Evolutionary conservation across 2,329 filamentous ascomycete species (phyloP).

Genomic region (Rhinocladiella mackenziei): DNA sequence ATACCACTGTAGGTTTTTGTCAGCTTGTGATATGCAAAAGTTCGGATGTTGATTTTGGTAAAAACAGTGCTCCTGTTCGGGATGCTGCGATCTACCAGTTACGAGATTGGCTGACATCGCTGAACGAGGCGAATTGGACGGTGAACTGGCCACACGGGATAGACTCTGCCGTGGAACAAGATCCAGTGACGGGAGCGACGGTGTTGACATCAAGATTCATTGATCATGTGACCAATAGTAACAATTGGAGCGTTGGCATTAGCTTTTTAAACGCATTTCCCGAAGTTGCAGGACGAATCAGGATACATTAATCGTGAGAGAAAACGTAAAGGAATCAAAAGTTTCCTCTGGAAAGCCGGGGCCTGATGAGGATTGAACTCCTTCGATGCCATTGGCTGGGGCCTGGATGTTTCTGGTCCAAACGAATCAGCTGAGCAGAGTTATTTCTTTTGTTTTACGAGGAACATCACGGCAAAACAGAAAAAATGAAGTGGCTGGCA

Average conservation of each 20-base stretch:
- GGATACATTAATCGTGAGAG: slow-evolving; percentile 17
- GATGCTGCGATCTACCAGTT: slow-evolving; percentile 20
- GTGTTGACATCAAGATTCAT: slow-evolving; percentile 17
- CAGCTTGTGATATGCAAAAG: neutral
- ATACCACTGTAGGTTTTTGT: slow-evolving; percentile 20
- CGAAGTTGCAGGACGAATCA: slow-evolving; percentile 18
- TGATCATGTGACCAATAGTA: slow-evolving; percentile 18
- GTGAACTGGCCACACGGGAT: slow-evolving; percentile 20
- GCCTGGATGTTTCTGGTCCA: too few relatives aligned
- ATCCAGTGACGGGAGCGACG: slow-evolving; percentile 9
- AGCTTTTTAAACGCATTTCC: slow-evolving; percentile 17
- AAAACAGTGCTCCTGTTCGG: slow-evolving; percentile 14
- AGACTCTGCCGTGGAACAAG: slow-evolving; percentile 17
- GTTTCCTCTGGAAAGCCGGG: neutral
- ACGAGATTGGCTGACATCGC: slow-evolving; percentile 23
- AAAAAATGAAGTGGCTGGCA: too few relatives aligned
- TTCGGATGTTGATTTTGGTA: neutral
- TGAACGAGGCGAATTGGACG: slow-evolving; percentile 18
- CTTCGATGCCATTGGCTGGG: too few relatives aligned
- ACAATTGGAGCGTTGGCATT: slow-evolving; percentile 22
- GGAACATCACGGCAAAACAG: too few relatives aligned
- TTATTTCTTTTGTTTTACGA: too few relatives aligned
- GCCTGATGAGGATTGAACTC: neutral
- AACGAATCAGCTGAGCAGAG: too few relatives aligned
- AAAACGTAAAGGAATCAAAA: too few relatives aligned